Percentiles rank a stretch among this genome's conserved stretches.
These are phyloP conservation scores for Wallacemonas sp. DNA, from an alignment of 208 protist genomes.

Conservation along the genomic window DNA sequence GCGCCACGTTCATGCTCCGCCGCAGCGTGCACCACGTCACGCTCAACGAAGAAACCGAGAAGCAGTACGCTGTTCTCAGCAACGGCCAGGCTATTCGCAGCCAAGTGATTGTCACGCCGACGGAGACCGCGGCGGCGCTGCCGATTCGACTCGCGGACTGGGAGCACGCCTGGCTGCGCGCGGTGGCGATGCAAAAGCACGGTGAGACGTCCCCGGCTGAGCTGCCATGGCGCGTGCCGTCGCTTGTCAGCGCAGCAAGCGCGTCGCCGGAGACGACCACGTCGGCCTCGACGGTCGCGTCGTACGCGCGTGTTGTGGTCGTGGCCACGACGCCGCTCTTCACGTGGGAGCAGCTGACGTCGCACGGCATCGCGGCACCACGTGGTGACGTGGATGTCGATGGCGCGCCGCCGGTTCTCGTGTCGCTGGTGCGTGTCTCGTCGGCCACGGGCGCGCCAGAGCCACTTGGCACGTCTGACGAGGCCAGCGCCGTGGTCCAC, in stretches of 20 bases:
- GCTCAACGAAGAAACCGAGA: conserved; percentile 28
- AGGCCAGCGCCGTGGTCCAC: conserved; percentile 36
- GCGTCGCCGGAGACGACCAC: no score
- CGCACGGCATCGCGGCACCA: conserved; percentile 1
- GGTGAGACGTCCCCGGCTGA: conserved; percentile 23
- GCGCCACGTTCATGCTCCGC: conserved; percentile 76
- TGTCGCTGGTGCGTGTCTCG: conserved; percentile 39
- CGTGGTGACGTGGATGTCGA: conserved; percentile 6
- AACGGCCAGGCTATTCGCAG: conserved; percentile 79
- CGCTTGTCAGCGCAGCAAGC: neutral
- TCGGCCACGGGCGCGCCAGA: neutral
- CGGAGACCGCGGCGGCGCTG: conserved; percentile 18
- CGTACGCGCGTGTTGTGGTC: conserved; percentile 54
- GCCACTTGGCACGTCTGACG: neutral
- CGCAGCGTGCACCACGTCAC: conserved; percentile 51
- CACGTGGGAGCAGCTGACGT: conserved; percentile 27
- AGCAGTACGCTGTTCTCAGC: conserved; percentile 63
- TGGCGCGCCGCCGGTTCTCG: conserved; percentile 39
- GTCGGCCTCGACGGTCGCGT: no score
- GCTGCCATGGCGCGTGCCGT: conserved; percentile 11
- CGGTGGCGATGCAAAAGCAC: conserved; percentile 24
- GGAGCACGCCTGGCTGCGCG: conserved; percentile 14
- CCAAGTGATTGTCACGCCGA: conserved; percentile 56
- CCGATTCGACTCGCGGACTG: conserved; percentile 17
- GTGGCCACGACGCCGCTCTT: conserved; percentile 45